phyloP scores from a whole-genome alignment of 1,284 basidiomycete species.

The Puccinia horiana region DNA sequence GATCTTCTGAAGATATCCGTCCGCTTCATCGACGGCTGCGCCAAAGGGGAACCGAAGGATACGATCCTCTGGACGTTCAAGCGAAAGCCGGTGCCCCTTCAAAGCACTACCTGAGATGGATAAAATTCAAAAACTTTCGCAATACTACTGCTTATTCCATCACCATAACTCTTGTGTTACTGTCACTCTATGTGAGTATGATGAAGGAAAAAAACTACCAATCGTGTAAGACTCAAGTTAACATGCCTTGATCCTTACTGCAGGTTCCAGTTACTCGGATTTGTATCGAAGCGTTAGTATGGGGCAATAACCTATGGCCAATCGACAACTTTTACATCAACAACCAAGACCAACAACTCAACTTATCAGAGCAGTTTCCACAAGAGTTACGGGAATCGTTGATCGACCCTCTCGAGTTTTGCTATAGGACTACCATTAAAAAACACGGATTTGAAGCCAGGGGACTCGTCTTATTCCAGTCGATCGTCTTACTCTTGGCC shows the following conservation, averaged over 20 bases:
- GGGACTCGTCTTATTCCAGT: constrained; percentile 67
- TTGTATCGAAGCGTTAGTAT: constrained; percentile 55
- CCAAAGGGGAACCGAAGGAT: background rate
- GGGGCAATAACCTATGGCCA: constrained; percentile 56
- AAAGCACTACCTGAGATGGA: constrained; percentile 21
- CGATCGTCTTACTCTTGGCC: constrained; percentile 64
- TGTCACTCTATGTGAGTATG: constrained; percentile 49
- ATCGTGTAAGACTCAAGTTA: too few species aligned
- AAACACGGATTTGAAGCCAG: constrained; percentile 73
- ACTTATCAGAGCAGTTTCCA: constrained; percentile 56
- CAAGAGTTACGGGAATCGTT: constrained; percentile 67
- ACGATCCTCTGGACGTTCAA: constrained; percentile 46
- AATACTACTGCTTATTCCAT: constrained; percentile 50
- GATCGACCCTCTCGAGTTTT: constrained; percentile 64
- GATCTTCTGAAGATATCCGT: background rate
- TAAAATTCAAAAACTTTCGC: constrained; percentile 40
- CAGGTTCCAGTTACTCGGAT: constrained; percentile 57
- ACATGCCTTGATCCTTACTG: background rate
- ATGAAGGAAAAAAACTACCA: background rate
- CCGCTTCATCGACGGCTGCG: background rate
- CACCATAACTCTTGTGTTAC: constrained; percentile 52
- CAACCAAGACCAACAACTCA: background rate
- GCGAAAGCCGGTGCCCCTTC: constrained; percentile 51
- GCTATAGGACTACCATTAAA: constrained; percentile 72
- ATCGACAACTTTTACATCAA: constrained; percentile 66